Conservation (phyloP, 345 rosid genomes). For the Streptanthus diversifolius region DNA sequence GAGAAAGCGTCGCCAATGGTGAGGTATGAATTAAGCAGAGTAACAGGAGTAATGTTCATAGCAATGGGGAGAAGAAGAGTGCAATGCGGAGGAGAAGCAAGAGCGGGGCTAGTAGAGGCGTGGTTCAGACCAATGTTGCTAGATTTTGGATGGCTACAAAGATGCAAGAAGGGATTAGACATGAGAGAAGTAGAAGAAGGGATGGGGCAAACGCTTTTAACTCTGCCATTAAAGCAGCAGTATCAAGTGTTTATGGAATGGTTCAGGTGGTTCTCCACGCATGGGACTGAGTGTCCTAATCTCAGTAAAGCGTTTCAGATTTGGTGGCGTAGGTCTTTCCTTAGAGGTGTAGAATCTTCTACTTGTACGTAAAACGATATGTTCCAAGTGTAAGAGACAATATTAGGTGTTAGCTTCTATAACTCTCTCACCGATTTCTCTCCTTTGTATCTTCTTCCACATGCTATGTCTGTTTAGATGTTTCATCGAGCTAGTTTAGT, state of each 20-base stretch:
- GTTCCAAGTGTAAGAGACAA: not conserved
- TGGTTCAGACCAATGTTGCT: conserved; percentile 91
- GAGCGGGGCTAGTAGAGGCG: conserved; percentile 56
- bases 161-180: conserved; percentile 85
- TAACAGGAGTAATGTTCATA: conserved; percentile 62
- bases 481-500: not conserved
- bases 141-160: conserved; percentile 91
- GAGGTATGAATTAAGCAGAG: conserved; percentile 82
- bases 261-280: conserved; percentile 82
- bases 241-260: conserved; percentile 81
- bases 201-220: conserved; percentile 78
- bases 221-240: conserved; percentile 70
- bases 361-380: conserved; percentile 27
- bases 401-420: conserved; percentile 11
- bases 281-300: conserved; percentile 81
- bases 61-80: conserved; percentile 85
- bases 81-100: conserved; percentile 66
- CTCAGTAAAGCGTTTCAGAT: conserved; percentile 91
- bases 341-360: conserved; percentile 64
- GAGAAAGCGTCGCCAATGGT: conserved; percentile 75
- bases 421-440: not conserved
- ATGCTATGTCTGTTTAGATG: not conserved
- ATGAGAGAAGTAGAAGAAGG: conserved; percentile 79
- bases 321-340: conserved; percentile 96
- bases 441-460: not conserved